A percentile compares a stretch with the other conserved stretches of the same genome.
Evolutionary conservation across 768 basidiomycete species (phyloP).

Genomic region (Mycena sanguinolenta): DNA sequence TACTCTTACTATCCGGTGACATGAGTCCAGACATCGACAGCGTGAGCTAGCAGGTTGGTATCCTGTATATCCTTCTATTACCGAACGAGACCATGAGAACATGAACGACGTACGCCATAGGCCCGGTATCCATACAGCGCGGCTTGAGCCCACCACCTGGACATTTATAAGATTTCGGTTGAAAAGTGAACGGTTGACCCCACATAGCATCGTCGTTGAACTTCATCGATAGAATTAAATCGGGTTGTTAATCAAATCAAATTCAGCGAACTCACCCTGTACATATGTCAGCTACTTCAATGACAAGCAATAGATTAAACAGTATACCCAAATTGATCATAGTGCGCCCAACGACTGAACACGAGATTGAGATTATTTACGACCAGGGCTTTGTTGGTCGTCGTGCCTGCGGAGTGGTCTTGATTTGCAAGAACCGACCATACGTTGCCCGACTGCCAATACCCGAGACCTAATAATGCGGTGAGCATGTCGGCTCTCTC

Average conservation of each 20-base stretch:
- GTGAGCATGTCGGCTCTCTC: background rate
- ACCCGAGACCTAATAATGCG: constrained; percentile 58
- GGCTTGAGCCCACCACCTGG: constrained; percentile 69
- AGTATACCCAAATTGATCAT: constrained; percentile 58
- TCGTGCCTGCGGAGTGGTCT: constrained; percentile 55
- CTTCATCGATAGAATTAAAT: constrained; percentile 38
- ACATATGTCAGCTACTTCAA: background rate
- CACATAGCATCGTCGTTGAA: constrained; percentile 65
- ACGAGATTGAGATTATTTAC: constrained; percentile 57
- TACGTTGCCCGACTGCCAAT: constrained; percentile 67
- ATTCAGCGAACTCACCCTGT: constrained; percentile 29
- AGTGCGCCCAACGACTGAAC: constrained; percentile 53
- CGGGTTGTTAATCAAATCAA: background rate
- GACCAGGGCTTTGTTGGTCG: constrained; percentile 52
- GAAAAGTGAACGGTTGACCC: constrained; percentile 19
- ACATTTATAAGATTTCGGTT: background rate
- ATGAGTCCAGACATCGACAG: constrained; percentile 62
- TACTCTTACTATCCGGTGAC: constrained; percentile 59
- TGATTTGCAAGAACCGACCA: constrained; percentile 66
- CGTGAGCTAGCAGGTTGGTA: constrained; percentile 55
- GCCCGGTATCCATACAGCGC: constrained; percentile 63
- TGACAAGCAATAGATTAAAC: background rate
- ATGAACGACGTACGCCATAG: constrained; percentile 49
- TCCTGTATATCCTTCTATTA: constrained; percentile 40
- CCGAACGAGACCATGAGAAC: background rate